Evolutionary conservation across 2,329 filamentous ascomycete species (phyloP).

Genomic region (Ceratocystiopsis brevicomis): DNA sequence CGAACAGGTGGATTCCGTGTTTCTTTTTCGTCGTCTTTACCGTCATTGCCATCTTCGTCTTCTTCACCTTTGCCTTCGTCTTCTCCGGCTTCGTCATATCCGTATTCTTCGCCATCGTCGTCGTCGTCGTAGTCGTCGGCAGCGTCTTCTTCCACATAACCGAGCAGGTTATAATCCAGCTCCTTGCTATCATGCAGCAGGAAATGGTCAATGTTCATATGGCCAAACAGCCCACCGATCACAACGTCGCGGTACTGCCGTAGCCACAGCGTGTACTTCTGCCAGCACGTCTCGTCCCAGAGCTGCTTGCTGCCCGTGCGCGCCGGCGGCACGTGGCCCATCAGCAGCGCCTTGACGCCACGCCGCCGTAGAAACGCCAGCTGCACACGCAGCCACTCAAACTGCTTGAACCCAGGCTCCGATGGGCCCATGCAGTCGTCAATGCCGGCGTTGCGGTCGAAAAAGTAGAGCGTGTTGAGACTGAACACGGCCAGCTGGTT

Average conservation of each 20-base stretch:
- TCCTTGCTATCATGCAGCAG: slow-evolving; percentile 72
- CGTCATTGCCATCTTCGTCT: neutral
- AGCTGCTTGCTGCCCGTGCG: slow-evolving; percentile 65
- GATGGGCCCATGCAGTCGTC: slow-evolving; percentile 65
- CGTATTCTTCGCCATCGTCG: slow-evolving; percentile 19
- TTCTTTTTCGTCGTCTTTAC: neutral
- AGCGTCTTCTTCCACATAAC: slow-evolving; percentile 8
- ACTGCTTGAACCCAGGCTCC: slow-evolving; percentile 81
- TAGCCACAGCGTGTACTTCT: slow-evolving; percentile 86
- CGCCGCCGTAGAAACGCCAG: slow-evolving; percentile 64
- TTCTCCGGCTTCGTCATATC: too few species aligned
- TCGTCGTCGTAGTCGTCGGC: slow-evolving; percentile 10
- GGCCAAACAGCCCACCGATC: slow-evolving; percentile 61
- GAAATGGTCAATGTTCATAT: slow-evolving; percentile 99
- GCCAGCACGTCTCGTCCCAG: slow-evolving; percentile 97
- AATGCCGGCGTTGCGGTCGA: slow-evolving; percentile 78
- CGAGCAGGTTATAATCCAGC: slow-evolving; percentile 38
- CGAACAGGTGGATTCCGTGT: neutral
- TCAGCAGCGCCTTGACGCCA: slow-evolving; percentile 85
- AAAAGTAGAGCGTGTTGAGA: slow-evolving; percentile 93
- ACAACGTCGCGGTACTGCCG: slow-evolving; percentile 83
- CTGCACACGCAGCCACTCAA: slow-evolving; percentile 90
- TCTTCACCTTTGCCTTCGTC: slow-evolving; percentile 5
- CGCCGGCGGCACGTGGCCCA: slow-evolving; percentile 84
- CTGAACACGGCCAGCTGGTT: slow-evolving; percentile 74